Percentiles rank a stretch among this genome's conserved stretches.
Evolutionary conservation across 345 rosid genomes (phyloP).

Genomic region (Linum lewisii): DNA sequence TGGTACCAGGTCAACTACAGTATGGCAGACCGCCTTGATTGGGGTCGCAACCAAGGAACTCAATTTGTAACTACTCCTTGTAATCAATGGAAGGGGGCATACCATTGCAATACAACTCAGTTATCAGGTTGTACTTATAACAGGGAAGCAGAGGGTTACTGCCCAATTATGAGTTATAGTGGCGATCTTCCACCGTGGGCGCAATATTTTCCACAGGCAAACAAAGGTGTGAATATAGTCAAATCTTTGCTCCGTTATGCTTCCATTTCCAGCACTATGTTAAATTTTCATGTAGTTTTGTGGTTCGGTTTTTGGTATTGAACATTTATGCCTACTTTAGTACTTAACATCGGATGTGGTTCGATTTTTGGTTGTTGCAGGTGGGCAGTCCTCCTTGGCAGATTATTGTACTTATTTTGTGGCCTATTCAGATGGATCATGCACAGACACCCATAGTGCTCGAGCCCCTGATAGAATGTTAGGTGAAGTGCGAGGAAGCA

Average conservation of each 20-base stretch:
- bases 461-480: conserved; percentile 95
- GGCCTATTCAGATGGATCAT: conserved; percentile 98
- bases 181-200: conserved; percentile 98
- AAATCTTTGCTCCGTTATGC: no score
- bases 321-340: background rate
- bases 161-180: conserved; percentile 86
- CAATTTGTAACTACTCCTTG: conserved; percentile 85
- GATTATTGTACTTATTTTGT: conserved; percentile 98
- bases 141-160: conserved; percentile 99
- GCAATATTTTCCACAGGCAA: conserved; percentile 90
- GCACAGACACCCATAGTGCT: conserved; percentile 90
- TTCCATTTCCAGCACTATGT: no score
- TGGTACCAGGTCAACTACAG: conserved; percentile 98
- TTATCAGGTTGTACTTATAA: conserved; percentile 96
- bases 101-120: conserved; percentile 86
- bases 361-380: conserved; percentile 30
- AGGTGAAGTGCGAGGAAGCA: conserved; percentile 94
- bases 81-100: conserved; percentile 94
- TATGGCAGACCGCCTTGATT: conserved; percentile 93
- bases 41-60: conserved; percentile 98
- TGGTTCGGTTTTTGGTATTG: background rate
- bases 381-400: conserved; percentile 96
- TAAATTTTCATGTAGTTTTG: no score
- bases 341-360: no score
- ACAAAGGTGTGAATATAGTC: conserved; percentile 54